These are phyloP conservation scores for Trifolium subterraneum DNA, from an alignment of 306 rosid genomes.

Conservation along the genomic window DNA sequence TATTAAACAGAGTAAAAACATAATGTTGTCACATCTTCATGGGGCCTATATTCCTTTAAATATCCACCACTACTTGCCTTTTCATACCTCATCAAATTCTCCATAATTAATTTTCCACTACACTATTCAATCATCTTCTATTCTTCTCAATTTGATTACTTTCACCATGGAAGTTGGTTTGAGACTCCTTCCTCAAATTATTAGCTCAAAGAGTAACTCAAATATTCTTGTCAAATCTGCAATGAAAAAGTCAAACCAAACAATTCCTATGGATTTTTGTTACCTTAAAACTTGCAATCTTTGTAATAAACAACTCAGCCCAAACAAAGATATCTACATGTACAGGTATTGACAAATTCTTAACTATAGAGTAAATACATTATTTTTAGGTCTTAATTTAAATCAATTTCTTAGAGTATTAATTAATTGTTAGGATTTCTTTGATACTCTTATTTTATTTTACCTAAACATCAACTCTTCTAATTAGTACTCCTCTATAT, in stretches of 20 bases:
- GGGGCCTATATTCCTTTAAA: slow-evolving; percentile 37
- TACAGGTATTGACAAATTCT: slow-evolving; percentile 45
- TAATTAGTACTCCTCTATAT: no score
- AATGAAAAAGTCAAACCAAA: slow-evolving; percentile 37
- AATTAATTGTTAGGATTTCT: no score
- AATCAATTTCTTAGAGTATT: no score
- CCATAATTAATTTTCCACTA: not conserved
- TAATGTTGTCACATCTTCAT: not conserved
- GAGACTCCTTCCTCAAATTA: slow-evolving; percentile 47
- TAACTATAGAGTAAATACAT: not conserved
- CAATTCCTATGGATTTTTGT: slow-evolving; percentile 41
- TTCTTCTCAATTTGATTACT: slow-evolving; percentile 7
- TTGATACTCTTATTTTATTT: no score
- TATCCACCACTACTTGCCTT: slow-evolving; percentile 36
- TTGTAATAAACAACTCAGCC: slow-evolving; percentile 50
- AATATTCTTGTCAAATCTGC: slow-evolving; percentile 50
- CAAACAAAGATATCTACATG: slow-evolving; percentile 60
- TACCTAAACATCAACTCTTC: no score
- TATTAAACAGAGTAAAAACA: slow-evolving; percentile 15
- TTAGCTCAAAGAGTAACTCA: slow-evolving; percentile 37
- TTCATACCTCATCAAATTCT: slow-evolving; percentile 31
- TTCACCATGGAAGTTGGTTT: slow-evolving; percentile 47
- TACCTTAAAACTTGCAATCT: slow-evolving; percentile 55
- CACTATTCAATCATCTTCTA: not conserved
- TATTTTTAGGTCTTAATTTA: no score